Base-by-base conservation (phyloP, 2,329 filamentous ascomycete species). In the Hypoxylon sp. region DNA sequence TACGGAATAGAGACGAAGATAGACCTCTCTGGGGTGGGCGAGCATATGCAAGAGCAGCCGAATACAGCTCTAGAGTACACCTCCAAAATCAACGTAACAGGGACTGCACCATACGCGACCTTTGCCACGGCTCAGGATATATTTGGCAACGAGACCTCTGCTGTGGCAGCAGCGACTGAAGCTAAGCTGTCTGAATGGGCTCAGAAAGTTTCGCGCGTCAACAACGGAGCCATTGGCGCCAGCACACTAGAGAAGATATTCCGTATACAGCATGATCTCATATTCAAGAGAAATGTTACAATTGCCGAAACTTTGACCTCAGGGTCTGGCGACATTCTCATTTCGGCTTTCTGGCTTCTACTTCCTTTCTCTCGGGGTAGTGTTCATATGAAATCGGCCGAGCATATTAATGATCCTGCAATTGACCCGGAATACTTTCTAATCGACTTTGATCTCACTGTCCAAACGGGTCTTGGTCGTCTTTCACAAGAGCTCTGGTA, bases 41-140 rank as follows among this genome's bases (percentile, higher is more conserved):
- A 85, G 71, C 84, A 86, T 70, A 75, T 87, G 0, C 81, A 85
- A 67, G 85, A 87, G 52, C 85, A 89, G 72, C 75, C 86, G 13
- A 76, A 76, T 62, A 73, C 69, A 1, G 38, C 57, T 0, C 52
- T 81, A 5, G 43, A 65, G 4, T 80, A 76, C 51, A 67, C 58
- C 9, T 69, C 64, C 46, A 74, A 65, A 13, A 19, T 68, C 13
- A 73, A 73, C 7, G n/a, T 64, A 1, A 66, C 70, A 10, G 71
- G 72, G 3, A 69, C 58, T 5, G 71, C 72, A 0, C 76, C 76
- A 0, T 80, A 78, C 63, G 76, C 75, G 3, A 75, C 75, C 2
- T 82, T 81, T 28, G 63, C 75, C 9, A 80, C 76, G 1, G 79
- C 77, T 0, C 56, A 73, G 11, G 77, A 81, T 41, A 43, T 82